These are phyloP conservation scores for Leccinum barrowsii DNA, from an alignment of 768 basidiomycete species.

Conservation along the genomic window DNA sequence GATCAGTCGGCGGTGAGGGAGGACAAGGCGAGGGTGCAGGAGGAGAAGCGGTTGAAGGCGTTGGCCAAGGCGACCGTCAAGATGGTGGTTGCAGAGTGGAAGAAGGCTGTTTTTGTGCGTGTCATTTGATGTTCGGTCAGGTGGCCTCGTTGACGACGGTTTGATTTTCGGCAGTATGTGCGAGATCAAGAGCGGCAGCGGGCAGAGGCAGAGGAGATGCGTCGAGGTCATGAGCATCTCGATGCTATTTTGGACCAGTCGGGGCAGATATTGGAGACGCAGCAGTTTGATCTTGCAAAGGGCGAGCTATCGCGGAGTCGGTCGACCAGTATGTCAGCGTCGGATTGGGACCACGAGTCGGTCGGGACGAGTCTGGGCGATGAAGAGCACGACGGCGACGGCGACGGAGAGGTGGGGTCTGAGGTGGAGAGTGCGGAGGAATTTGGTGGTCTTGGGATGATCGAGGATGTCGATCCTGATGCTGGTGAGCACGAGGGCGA, in stretches of 20 bases:
- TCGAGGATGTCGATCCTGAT: conserved; percentile 10
- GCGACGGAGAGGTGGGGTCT: conserved; percentile 24
- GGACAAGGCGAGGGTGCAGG: conserved; percentile 52
- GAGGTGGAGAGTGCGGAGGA: conserved; percentile 34
- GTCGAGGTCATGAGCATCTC: conserved; percentile 78
- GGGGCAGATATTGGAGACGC: conserved; percentile 80
- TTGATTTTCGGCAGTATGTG: conserved; percentile 53
- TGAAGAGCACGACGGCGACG: conserved; percentile 15
- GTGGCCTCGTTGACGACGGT: background rate
- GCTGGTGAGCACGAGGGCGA: conserved; percentile 1
- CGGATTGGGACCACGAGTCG: conserved; percentile 21
- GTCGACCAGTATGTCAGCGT: conserved; percentile 47
- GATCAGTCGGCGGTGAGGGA: conserved; percentile 61
- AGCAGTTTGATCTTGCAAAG: conserved; percentile 64
- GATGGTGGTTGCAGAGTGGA: conserved; percentile 78
- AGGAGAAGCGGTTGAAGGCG: conserved; percentile 62
- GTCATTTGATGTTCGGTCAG: background rate
- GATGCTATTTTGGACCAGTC: conserved; percentile 90
- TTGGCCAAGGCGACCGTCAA: conserved; percentile 72
- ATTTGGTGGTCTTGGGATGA: conserved; percentile 32
- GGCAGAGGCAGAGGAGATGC: conserved; percentile 72
- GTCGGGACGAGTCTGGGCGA: conserved; percentile 20
- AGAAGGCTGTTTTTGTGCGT: conserved; percentile 79
- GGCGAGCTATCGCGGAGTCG: conserved; percentile 51
- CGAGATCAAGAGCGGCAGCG: conserved; percentile 63